A percentile compares a stretch with the other conserved stretches of the same genome.
Evolutionary conservation across 148 eudicot species (phyloP).

Genomic region (Limonium bicolor): DNA sequence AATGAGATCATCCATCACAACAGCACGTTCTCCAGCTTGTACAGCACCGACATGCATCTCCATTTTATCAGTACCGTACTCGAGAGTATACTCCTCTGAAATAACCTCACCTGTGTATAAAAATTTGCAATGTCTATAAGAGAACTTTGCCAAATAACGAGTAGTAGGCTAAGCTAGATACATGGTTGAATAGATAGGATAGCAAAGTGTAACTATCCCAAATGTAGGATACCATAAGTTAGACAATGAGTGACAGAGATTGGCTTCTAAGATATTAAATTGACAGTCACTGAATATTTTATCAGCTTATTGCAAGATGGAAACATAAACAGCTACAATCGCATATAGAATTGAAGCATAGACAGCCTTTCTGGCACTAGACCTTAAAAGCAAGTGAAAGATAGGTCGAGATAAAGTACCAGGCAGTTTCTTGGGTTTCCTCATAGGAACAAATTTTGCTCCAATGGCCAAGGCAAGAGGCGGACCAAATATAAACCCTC

Average conservation of each 20-base stretch:
- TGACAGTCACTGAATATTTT: too few relatives aligned
- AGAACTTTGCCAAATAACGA: too few relatives aligned
- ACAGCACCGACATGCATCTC: constrained; percentile 97
- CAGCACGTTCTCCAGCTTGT: constrained; percentile 62
- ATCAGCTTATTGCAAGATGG: background rate
- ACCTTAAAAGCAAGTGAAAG: background rate
- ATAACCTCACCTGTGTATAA: constrained; percentile 52
- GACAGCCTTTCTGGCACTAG: background rate
- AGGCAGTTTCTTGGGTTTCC: constrained; percentile 85
- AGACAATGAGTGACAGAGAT: too few relatives aligned
- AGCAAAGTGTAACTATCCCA: too few relatives aligned
- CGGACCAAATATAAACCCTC: constrained; percentile 38
- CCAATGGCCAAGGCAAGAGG: constrained; percentile 93
- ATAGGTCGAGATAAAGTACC: constrained; percentile 24
- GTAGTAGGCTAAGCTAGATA: too few relatives aligned
- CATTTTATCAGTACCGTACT: constrained; percentile 79
- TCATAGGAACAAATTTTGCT: constrained; percentile 84
- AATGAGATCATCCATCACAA: constrained; percentile 91
- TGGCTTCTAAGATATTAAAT: too few relatives aligned
- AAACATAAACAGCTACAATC: background rate
- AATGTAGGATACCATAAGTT: too few relatives aligned
- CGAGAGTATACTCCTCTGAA: constrained; percentile 59
- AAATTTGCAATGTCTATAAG: too few relatives aligned
- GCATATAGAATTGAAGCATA: background rate
- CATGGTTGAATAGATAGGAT: too few relatives aligned